phyloP scores from a whole-genome alignment of 768 basidiomycete species.

The Inosperma sp. region DNA sequence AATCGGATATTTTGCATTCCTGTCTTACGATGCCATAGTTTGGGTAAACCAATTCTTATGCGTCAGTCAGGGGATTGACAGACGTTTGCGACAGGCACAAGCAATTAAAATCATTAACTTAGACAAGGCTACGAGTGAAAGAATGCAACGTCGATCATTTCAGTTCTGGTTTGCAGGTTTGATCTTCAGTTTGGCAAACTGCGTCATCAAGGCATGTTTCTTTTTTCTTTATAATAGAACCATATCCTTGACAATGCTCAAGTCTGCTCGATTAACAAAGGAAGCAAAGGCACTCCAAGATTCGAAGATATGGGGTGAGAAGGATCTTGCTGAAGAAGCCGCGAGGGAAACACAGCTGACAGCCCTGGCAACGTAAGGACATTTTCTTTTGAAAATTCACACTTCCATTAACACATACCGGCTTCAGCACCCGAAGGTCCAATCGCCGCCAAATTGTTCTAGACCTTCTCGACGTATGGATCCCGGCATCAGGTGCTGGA shows the following conservation, averaged over 20 bases:
- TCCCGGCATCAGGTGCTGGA: constrained; percentile 81
- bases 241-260: not conserved
- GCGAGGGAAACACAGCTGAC: constrained; percentile 62
- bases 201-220: constrained; percentile 56
- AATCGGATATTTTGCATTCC: constrained; percentile 83
- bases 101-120: constrained; percentile 60
- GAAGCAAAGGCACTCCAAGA: constrained; percentile 52
- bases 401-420: not conserved
- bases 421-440: constrained; percentile 52
- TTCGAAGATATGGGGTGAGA: constrained; percentile 51
- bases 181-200: constrained; percentile 67
- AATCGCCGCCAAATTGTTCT: constrained; percentile 77
- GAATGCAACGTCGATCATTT: constrained; percentile 61
- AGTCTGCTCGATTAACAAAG: constrained; percentile 59
- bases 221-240: not conserved
- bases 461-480: constrained; percentile 84
- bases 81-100: constrained; percentile 47
- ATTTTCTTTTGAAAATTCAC: not conserved
- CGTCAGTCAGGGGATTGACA: not conserved
- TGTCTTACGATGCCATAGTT: constrained; percentile 73
- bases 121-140: constrained; percentile 55
- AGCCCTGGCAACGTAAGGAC: constrained; percentile 47
- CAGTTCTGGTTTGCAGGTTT: constrained; percentile 90
- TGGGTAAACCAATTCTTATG: constrained; percentile 58
- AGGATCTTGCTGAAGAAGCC: constrained; percentile 60